Percentiles rank a stretch among this genome's conserved stretches.
Evolutionary conservation across 441 rosid genomes (phyloP).

Genomic region (Mallotus repandus): DNA sequence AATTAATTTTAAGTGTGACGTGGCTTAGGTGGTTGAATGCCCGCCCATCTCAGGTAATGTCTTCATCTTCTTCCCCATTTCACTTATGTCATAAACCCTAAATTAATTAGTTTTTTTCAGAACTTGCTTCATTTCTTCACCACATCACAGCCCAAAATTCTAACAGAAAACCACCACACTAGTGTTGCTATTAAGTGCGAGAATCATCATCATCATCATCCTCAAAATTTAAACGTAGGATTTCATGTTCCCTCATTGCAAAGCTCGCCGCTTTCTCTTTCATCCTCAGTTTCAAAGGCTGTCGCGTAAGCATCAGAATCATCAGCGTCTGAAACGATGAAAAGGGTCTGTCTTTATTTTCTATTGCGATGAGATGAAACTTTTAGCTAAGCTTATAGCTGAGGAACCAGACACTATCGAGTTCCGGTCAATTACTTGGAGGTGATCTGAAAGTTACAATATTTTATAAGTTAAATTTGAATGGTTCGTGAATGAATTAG

Average conservation of each 20-base stretch:
- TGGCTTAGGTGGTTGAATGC: too few relatives aligned
- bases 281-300: slow-evolving; percentile 45
- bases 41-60: too few relatives aligned
- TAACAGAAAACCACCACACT: background rate
- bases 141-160: background rate
- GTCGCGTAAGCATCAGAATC: slow-evolving; percentile 49
- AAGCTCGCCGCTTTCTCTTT: slow-evolving; percentile 33
- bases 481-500: background rate
- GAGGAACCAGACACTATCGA: slow-evolving; percentile 73
- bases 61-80: too few relatives aligned
- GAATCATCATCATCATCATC: slow-evolving; percentile 25
- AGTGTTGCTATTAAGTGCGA: background rate
- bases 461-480: background rate
- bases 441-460: slow-evolving; percentile 33
- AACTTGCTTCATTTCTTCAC: background rate
- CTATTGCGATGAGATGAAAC: slow-evolving; percentile 64
- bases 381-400: too few relatives aligned
- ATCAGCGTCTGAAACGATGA: slow-evolving; percentile 46
- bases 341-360: slow-evolving; percentile 63
- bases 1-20: too few relatives aligned
- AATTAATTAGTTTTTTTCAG: background rate
- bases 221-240: slow-evolving; percentile 42
- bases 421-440: slow-evolving; percentile 80
- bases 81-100: too few relatives aligned
- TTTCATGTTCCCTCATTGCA: slow-evolving; percentile 41